Conservation (phyloP, 2,329 filamentous ascomycete genomes). For the Talaromyces marneffei region DNA sequence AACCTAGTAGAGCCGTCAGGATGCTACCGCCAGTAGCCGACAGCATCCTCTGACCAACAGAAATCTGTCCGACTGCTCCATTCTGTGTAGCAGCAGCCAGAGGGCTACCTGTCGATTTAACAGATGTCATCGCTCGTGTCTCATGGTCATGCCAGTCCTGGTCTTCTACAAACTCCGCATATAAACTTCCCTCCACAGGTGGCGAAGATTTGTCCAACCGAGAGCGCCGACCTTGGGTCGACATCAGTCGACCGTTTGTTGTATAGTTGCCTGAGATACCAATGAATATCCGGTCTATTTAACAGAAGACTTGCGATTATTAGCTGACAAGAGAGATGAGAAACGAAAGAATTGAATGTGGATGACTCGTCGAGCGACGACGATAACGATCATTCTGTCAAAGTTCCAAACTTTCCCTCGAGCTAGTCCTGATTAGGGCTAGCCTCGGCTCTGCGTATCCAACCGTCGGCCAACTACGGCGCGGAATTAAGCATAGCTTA, state of each 20-base stretch:
- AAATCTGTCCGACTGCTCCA: conserved; percentile 51
- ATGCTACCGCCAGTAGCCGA: conserved; percentile 88
- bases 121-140: conserved; percentile 29
- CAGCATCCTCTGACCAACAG: conserved; percentile 84
- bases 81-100: conserved; percentile 17
- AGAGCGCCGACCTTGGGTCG: conserved; percentile 18
- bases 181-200: not conserved
- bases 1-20: conserved; percentile 82
- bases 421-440: not conserved
- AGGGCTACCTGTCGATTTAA: conserved; percentile 22
- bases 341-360: not conserved
- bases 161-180: conserved; percentile 8
- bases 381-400: conserved; percentile 1
- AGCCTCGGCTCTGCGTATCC: not conserved
- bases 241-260: conserved; percentile 20
- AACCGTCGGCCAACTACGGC: not conserved
- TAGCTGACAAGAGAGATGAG: not conserved
- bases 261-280: not conserved
- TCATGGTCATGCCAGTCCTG: conserved; percentile 29
- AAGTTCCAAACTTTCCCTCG: not conserved
- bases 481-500: conserved; percentile 2
- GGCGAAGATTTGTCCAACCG: conserved; percentile 22
- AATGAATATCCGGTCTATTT: not conserved
- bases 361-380: not conserved
- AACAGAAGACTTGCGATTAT: not conserved